These are phyloP conservation scores for Mentha longifolia DNA, from an alignment of 257 asterid species.

Conservation along the genomic window DNA sequence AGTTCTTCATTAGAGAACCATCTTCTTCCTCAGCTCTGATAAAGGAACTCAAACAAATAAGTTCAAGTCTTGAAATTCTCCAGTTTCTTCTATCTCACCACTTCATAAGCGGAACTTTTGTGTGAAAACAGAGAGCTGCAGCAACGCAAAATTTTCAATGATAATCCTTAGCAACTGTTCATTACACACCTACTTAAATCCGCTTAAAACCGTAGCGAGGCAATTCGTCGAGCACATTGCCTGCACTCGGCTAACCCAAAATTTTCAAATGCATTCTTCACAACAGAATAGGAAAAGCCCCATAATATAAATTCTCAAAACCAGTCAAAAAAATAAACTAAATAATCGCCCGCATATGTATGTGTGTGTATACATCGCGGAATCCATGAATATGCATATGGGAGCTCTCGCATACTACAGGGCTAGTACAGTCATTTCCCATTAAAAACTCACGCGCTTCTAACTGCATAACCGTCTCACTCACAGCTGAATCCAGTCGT, in stretches of 20 bases:
- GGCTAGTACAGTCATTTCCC: constrained; percentile 31
- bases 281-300: background rate
- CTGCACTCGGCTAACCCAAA: constrained; percentile 27
- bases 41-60: background rate
- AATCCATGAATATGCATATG: background rate
- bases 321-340: background rate
- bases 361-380: background rate
- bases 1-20: constrained; percentile 24
- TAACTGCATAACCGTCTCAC: constrained; percentile 52
- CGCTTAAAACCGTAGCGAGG: constrained; percentile 12
- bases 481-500: constrained; percentile 23
- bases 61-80: background rate
- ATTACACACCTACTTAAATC: background rate
- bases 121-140: no score
- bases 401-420: background rate
- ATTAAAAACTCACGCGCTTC: constrained; percentile 28
- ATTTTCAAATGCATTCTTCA: background rate
- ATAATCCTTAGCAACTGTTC: background rate
- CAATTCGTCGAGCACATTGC: constrained; percentile 41
- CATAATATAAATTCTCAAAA: background rate
- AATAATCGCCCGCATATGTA: background rate
- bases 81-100: constrained; percentile 4
- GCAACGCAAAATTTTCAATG: background rate
- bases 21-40: constrained; percentile 32
- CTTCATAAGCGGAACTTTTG: no score